phyloP scores from a whole-genome alignment of 345 rosid species.

The Salix udensis region DNA sequence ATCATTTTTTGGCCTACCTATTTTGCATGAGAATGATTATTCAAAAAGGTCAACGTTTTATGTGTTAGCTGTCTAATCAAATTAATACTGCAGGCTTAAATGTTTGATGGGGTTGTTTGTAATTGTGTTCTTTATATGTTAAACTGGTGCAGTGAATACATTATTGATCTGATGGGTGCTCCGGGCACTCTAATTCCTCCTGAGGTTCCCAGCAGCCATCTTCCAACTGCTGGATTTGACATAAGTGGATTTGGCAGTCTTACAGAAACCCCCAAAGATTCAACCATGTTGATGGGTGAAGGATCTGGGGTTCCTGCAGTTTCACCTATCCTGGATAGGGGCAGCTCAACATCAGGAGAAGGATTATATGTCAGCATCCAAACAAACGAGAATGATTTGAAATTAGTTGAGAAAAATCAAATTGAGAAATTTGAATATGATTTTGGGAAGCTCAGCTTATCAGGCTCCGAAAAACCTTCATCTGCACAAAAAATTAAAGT shows the following conservation, averaged over 20 bases:
- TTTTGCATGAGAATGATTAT: not conserved
- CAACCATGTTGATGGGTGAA: slow-evolving; percentile 38
- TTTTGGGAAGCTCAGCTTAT: slow-evolving; percentile 50
- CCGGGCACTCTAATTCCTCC: slow-evolving; percentile 87
- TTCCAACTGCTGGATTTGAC: slow-evolving; percentile 49
- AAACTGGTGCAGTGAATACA: slow-evolving; percentile 69
- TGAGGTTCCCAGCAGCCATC: slow-evolving; percentile 74
- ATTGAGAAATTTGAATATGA: slow-evolving; percentile 62
- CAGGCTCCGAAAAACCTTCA: slow-evolving; percentile 44
- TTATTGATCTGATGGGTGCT: slow-evolving; percentile 97
- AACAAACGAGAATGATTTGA: slow-evolving; percentile 30
- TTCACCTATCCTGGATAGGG: slow-evolving; percentile 21
- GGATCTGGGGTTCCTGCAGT: slow-evolving; percentile 30
- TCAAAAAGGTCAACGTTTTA: not conserved
- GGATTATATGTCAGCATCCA: slow-evolving; percentile 34
- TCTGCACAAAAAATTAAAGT: slow-evolving; percentile 74
- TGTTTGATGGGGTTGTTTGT: slow-evolving; percentile 13
- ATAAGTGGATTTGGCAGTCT: slow-evolving; percentile 42
- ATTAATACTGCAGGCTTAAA: not conserved
- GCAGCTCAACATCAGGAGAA: slow-evolving; percentile 29
- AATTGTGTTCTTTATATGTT: slow-evolving; percentile 19
- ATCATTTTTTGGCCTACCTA: not conserved
- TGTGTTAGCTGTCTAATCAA: slow-evolving; percentile 2
- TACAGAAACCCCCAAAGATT: slow-evolving; percentile 27
- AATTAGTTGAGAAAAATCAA: slow-evolving; percentile 43